Percentiles rank a stretch among this genome's conserved stretches.
Evolutionary conservation across 2,329 filamentous ascomycete genomes (phyloP).

Genomic region (Calonectria multiphialidica): DNA sequence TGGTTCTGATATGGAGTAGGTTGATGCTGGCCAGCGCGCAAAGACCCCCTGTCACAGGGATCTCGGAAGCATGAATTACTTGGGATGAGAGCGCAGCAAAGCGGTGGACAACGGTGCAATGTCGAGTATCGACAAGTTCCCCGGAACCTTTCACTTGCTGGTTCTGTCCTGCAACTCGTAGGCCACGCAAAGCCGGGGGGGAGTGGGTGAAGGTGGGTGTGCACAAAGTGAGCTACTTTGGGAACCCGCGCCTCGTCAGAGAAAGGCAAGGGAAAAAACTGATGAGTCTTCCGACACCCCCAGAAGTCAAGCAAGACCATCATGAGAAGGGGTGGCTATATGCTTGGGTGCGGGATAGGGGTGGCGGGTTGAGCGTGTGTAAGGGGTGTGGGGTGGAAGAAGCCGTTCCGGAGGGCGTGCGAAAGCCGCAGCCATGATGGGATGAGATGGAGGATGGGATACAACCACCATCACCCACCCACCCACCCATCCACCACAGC

Average conservation of each 20-base stretch:
- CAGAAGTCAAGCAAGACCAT: neutral
- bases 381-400: neutral
- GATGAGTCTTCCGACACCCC: conserved; percentile 24
- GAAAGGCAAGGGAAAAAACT: conserved; percentile 21
- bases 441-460: conserved; percentile 14
- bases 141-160: conserved; percentile 27
- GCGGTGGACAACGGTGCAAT: conserved; percentile 39
- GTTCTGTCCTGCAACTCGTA: conserved; percentile 34
- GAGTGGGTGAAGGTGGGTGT: conserved; percentile 15
- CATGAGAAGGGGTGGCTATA: neutral
- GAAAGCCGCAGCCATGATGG: neutral
- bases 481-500: neutral
- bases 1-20: conserved; percentile 36
- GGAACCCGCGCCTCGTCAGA: conserved; percentile 28
- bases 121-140: conserved; percentile 35
- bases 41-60: conserved; percentile 39
- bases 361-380: neutral
- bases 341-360: neutral
- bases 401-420: conserved; percentile 4
- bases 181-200: conserved; percentile 27
- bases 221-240: conserved; percentile 25
- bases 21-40: conserved; percentile 35
- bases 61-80: conserved; percentile 39
- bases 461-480: neutral
- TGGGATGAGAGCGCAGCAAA: conserved; percentile 38